A percentile compares a stretch with the other conserved stretches of the same genome.
Conservation (phyloP, 2,329 filamentous ascomycete species). For the Coniochaeta prunicola region DNA sequence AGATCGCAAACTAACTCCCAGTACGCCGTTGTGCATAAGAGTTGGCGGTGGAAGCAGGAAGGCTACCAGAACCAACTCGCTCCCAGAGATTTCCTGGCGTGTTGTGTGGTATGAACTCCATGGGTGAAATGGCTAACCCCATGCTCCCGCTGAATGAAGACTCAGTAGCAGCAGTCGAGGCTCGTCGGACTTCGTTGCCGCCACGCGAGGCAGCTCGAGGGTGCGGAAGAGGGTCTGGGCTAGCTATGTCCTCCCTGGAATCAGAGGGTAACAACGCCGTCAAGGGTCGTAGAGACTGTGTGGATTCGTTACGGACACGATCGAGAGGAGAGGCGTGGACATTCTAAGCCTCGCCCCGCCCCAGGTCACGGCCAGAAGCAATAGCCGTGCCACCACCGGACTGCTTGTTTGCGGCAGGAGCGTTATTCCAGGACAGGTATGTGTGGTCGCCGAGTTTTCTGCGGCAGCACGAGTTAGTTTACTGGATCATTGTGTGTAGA, state of each 20-base stretch:
- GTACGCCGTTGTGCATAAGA: neutral
- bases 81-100: neutral
- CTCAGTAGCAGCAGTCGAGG: neutral
- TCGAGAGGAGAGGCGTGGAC: neutral
- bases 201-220: neutral
- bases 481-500: conserved; percentile 6
- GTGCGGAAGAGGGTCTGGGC: neutral
- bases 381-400: neutral
- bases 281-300: neutral
- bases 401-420: neutral
- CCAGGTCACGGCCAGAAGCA: conserved; percentile 3
- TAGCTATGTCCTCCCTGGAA: neutral
- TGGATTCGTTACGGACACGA: neutral
- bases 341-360: conserved; percentile 2
- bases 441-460: conserved; percentile 98
- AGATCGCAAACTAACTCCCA: neutral
- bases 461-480: neutral
- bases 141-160: neutral
- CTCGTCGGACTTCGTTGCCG: neutral
- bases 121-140: neutral
- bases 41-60: neutral
- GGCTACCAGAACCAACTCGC: neutral
- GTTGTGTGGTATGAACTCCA: neutral
- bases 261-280: neutral
- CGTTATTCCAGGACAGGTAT: conserved; percentile 83